Conservation (phyloP, 2,329 filamentous ascomycete species). For the Tolypocladium tundrense region DNA sequence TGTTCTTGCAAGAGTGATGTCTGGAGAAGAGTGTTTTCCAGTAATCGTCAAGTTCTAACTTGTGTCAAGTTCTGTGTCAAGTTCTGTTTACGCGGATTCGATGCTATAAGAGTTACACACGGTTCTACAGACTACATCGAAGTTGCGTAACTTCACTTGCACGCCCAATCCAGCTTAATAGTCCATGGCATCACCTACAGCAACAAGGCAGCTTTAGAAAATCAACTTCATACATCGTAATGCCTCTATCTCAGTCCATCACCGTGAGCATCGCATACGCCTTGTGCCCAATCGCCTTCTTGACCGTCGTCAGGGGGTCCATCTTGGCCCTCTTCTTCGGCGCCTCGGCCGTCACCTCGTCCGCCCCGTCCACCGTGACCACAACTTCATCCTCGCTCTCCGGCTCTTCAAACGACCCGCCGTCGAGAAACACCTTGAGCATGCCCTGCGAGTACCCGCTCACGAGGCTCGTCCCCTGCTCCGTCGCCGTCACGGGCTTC, state of each 20-base stretch:
- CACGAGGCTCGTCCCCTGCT: constrained; percentile 37
- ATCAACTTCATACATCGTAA: background rate
- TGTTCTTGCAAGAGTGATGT: too few relatives aligned
- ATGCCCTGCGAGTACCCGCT: constrained; percentile 47
- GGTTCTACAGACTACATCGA: too few relatives aligned
- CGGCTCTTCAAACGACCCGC: constrained; percentile 32
- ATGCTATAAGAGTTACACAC: too few relatives aligned
- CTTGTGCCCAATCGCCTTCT: constrained; percentile 40
- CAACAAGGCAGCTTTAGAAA: background rate
- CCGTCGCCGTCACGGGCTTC: constrained; percentile 37
- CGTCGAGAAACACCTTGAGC: constrained; percentile 47
- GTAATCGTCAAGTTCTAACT: too few relatives aligned
- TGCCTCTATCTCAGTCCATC: constrained; percentile 30
- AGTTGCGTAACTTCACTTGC: too few relatives aligned
- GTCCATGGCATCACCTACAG: too few relatives aligned
- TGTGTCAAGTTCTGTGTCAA: too few relatives aligned
- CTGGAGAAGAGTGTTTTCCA: too few relatives aligned
- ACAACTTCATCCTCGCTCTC: constrained; percentile 24
- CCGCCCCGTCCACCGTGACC: constrained; percentile 19
- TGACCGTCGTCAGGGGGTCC: constrained; percentile 33
- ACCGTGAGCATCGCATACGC: constrained; percentile 46
- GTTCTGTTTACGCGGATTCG: too few relatives aligned
- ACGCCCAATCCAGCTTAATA: background rate
- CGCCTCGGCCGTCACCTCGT: constrained; percentile 15
- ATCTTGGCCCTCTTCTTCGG: constrained; percentile 27